Conservation (phyloP, 2,329 filamentous ascomycete species). For the Cladorrhinum sp. region DNA sequence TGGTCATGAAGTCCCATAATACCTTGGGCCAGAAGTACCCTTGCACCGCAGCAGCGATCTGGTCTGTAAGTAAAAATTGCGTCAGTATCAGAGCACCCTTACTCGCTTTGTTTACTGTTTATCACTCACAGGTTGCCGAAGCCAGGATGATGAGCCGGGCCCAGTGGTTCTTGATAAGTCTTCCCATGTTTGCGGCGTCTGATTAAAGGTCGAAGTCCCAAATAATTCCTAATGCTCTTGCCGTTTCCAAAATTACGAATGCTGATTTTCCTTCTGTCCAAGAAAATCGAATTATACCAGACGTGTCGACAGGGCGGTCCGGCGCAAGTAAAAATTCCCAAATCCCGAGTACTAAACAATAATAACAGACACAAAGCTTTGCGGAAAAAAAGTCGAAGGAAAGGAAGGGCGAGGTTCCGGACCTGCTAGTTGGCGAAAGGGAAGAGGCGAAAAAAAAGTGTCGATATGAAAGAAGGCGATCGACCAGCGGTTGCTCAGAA, state of each 20-base stretch:
- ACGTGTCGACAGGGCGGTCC: slow-evolving; percentile 17
- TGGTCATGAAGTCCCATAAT: slow-evolving; percentile 95
- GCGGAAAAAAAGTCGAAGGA: slow-evolving; percentile 23
- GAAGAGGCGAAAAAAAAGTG: slow-evolving; percentile 32
- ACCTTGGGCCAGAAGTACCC: slow-evolving; percentile 98
- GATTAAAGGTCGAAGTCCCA: slow-evolving; percentile 3
- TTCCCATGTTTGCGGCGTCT: slow-evolving; percentile 67
- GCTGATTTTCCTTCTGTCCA: background rate
- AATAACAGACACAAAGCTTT: slow-evolving; percentile 26
- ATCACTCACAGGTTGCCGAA: slow-evolving; percentile 67
- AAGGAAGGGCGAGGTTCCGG: slow-evolving; percentile 48
- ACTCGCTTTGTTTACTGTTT: background rate
- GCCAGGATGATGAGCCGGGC: slow-evolving; percentile 89
- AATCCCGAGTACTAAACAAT: slow-evolving; percentile 24
- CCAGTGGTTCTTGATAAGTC: slow-evolving; percentile 99
- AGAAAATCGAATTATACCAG: slow-evolving; percentile 5
- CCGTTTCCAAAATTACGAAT: slow-evolving; percentile 5
- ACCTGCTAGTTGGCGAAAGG: slow-evolving; percentile 42
- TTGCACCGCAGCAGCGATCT: slow-evolving; percentile 78
- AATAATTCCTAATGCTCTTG: slow-evolving; percentile 19
- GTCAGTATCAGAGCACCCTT: slow-evolving; percentile 27
- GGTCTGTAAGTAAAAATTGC: slow-evolving; percentile 55
- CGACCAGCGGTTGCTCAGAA: slow-evolving; percentile 43
- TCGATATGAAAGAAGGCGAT: slow-evolving; percentile 53
- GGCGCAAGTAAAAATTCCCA: slow-evolving; percentile 4